Evolutionary conservation across 176 grass and related monocot species (phyloP), one percentile per base, ranked within the genome.

Genomic region (Oryza officinalis): DNA sequence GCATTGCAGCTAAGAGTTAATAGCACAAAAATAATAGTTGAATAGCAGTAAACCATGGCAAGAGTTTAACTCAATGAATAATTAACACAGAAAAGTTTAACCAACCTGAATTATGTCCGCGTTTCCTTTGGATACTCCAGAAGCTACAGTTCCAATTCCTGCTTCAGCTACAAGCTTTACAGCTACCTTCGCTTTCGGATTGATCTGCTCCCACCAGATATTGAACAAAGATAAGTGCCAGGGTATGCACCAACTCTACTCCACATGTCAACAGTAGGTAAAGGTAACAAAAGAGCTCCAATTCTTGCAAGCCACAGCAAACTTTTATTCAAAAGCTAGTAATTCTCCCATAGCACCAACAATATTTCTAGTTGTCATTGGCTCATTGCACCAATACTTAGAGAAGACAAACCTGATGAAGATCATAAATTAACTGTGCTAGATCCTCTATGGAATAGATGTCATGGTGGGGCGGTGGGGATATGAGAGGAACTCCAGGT

Each of bases 381-480:
- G 33, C 0, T 35, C 33, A 35, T 38, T 78, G 32, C 23, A 86
- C 1, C 67, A 77, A 81, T 72, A 82, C 15, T 68, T 63, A 22
- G 13, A 83, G 60, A 91, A 88, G 43, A 84, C 74, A 89, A 83
- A 99, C 97, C 97, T 99, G 97, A 94, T 99, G 97, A 50, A 99
- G 97, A 65, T 99, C 97, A 84, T 87, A 99, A 92, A 99, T 99
- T 78, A 99, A 89, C 85, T 99, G 97, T 4, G 97, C 97, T 57
- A 99, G 97, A 99, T 99, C 97, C 84, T 99, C 97, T 1, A 99
- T 99, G 27, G 97, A 99, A 90, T 99, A 99, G 73, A 99, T 99
- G 81, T 99, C 97, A 84, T 99, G 97, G 79, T 99, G 97, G 11
- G 97, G 97, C 13, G 97, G 97, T 81, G 97, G 97, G 75, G 97